Conservation (phyloP, 2,329 filamentous ascomycete species). For the Paramyrothecium roridum region DNA sequence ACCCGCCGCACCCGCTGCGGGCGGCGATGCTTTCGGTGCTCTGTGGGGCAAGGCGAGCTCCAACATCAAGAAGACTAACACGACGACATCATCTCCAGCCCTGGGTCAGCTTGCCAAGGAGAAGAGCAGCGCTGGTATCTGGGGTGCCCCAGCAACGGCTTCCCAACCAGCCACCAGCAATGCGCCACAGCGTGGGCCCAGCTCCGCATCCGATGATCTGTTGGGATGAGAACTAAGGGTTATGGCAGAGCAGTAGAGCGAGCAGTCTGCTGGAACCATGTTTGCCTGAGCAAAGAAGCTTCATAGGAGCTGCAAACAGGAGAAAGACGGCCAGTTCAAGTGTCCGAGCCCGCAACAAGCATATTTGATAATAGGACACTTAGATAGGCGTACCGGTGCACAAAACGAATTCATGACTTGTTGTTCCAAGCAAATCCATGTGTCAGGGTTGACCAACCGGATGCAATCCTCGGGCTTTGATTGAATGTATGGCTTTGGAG, state of each 20-base stretch:
- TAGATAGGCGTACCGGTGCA: slow-evolving; percentile 41
- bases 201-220: slow-evolving; percentile 43
- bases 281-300: slow-evolving; percentile 1
- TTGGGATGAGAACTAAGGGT: slow-evolving; percentile 33
- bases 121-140: slow-evolving; percentile 91
- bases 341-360: slow-evolving; percentile 16
- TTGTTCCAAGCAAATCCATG: slow-evolving; percentile 10
- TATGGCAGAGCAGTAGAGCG: neutral
- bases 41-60: slow-evolving; percentile 76
- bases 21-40: slow-evolving; percentile 85
- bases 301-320: neutral
- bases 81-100: slow-evolving; percentile 65
- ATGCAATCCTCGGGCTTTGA: neutral
- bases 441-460: neutral
- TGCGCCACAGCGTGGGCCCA: slow-evolving; percentile 25
- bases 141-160: slow-evolving; percentile 66
- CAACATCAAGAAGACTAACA: slow-evolving; percentile 70
- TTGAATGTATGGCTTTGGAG: neutral
- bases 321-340: neutral
- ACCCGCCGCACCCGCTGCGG: slow-evolving; percentile 49
- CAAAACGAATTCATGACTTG: slow-evolving; percentile 30
- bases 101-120: slow-evolving; percentile 96
- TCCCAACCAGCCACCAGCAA: slow-evolving; percentile 24
- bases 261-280: neutral
- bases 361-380: slow-evolving; percentile 27